Evolutionary conservation across 306 rosid species (phyloP).

Genomic region (Vicia faba): DNA sequence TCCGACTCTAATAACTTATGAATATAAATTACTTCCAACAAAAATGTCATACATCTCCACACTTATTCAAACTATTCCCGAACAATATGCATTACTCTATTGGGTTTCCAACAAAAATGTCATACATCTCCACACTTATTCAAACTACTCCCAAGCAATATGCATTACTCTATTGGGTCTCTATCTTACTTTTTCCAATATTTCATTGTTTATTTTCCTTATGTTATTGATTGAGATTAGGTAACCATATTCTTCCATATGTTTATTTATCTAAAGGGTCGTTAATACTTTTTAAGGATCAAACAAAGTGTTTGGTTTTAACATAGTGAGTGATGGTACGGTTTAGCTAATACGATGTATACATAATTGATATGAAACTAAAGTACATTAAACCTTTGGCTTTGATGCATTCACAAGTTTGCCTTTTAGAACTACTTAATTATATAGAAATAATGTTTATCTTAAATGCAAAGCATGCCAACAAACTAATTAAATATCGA

Average conservation of each 20-base stretch:
- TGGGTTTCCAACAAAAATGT: neutral
- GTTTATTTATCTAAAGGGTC: slow-evolving; percentile 18
- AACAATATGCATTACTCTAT: neutral
- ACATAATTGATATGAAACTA: neutral
- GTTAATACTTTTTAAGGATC: slow-evolving; percentile 36
- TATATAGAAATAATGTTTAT: neutral
- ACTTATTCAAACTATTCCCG: too few relatives aligned
- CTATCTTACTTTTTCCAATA: neutral
- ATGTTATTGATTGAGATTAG: slow-evolving; percentile 30
- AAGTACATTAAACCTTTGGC: neutral
- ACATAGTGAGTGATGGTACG: slow-evolving; percentile 41
- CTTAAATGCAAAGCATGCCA: neutral
- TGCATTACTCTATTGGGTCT: neutral
- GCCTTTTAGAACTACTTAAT: neutral
- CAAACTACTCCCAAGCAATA: too few relatives aligned
- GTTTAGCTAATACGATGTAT: slow-evolving; percentile 39
- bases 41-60: too few relatives aligned
- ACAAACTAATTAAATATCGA: neutral
- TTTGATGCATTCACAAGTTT: slow-evolving; percentile 20
- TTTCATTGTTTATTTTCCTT: slow-evolving; percentile 17
- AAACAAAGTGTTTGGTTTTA: slow-evolving; percentile 14
- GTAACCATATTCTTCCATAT: slow-evolving; percentile 25
- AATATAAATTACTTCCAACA: too few relatives aligned
- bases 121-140: too few relatives aligned
- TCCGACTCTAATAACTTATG: too few relatives aligned